Evolutionary conservation across 768 basidiomycete genomes (phyloP).

Genomic region (Phylloporus rhodoxanthus): DNA sequence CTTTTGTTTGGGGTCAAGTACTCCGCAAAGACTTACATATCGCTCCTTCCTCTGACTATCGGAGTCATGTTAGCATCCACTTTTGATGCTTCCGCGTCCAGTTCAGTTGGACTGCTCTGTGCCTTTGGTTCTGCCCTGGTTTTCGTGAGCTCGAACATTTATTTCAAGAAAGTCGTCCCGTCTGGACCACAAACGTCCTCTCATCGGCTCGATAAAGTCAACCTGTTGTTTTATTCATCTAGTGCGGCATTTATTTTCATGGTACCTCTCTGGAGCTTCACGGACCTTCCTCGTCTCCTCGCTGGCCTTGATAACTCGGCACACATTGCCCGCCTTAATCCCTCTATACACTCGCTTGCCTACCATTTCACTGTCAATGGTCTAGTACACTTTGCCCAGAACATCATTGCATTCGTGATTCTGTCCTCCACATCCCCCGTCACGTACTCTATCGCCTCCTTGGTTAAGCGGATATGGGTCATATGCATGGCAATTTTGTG

Average conservation of each 20-base stretch:
- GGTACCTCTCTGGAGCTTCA: slow-evolving; percentile 92
- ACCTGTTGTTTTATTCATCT: slow-evolving; percentile 90
- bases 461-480: slow-evolving; percentile 96
- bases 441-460: slow-evolving; percentile 96
- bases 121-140: slow-evolving; percentile 96
- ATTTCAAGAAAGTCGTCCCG: slow-evolving; percentile 98
- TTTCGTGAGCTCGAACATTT: slow-evolving; percentile 97
- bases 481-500: slow-evolving; percentile 97
- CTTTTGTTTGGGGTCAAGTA: slow-evolving; percentile 91
- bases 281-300: slow-evolving; percentile 71
- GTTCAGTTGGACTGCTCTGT: slow-evolving; percentile 80
- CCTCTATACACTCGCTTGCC: slow-evolving; percentile 54
- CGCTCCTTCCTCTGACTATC: slow-evolving; percentile 87
- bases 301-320: slow-evolving; percentile 24
- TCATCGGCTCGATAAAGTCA: slow-evolving; percentile 94
- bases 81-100: slow-evolving; percentile 86
- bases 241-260: slow-evolving; percentile 92
- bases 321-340: slow-evolving; percentile 34
- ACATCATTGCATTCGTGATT: slow-evolving; percentile 95
- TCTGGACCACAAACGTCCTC: slow-evolving; percentile 41
- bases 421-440: slow-evolving; percentile 95
- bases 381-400: slow-evolving; percentile 93
- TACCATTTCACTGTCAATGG: slow-evolving; percentile 93
- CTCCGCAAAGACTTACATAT: slow-evolving; percentile 84
- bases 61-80: slow-evolving; percentile 98